Base-by-base conservation (phyloP, 2,329 filamentous ascomycete species). In the Stagonosporopsis chrysanthemi region DNA sequence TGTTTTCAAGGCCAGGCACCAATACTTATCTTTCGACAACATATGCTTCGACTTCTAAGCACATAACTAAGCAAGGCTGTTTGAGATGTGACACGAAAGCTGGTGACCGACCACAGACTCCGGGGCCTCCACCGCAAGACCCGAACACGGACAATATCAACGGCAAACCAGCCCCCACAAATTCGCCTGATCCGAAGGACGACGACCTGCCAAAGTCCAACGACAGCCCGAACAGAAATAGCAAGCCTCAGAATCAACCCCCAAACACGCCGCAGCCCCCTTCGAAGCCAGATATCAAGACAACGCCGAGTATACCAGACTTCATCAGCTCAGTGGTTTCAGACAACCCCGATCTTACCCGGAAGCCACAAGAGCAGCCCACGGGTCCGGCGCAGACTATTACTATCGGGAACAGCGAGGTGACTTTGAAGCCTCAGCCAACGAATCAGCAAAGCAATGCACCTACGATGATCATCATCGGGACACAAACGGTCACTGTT, bases 21-120 rank as follows among this genome's bases (percentile, higher is more conserved):
- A 60, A 68, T 2, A 72, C 69, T 4, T 75, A 59, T 40, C 44
- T 75, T 2, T 65, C 64, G 14, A 70, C 65, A n/a, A 67, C 64
- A 2, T 71, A 61, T 33, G 56, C 52, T 38, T 60, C 66, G 9
- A 73, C 69, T 1, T 68, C 67, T 2, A 69, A 63, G 22, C 67
- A 74, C 28, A 51, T 71, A 9, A 71, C 71, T 8, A 59, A 63
- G 31, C 56, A 54, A 29, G 70, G 69, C 15, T 73, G 71, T 55
- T 52, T 74, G 45, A 63, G 65, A 46, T 65, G 65, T 29, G 50
- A 56, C 29, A 45, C 46, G 23, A 46, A 51, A 4, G 26, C 36
- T 11, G 50, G 42, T 17, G 49, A 52, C 36, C 39, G 48, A 55
- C 51, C 39, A 6, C 43, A 54, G 22, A 31, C 35, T 6, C 48